Conservation (phyloP, 2,329 filamentous ascomycete species). For the Exophiala calicioides region DNA sequence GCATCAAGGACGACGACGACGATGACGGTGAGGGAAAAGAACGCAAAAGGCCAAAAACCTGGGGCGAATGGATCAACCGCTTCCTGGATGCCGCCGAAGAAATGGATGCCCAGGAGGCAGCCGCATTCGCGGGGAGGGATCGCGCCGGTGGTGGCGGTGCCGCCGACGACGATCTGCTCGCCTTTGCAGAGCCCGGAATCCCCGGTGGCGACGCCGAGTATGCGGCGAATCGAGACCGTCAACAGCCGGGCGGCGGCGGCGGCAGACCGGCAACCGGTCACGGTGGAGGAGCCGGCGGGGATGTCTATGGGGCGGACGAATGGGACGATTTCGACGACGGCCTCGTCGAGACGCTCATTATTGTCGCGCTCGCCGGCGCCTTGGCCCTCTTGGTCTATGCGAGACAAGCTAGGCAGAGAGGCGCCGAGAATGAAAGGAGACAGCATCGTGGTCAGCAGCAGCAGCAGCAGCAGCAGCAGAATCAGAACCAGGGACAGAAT, state of each 20-base stretch:
- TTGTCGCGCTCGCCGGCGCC: conserved; percentile 73
- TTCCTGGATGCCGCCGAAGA: conserved; percentile 74
- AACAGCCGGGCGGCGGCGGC: neutral
- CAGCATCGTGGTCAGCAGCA: conserved; percentile 21
- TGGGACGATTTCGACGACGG: conserved; percentile 72
- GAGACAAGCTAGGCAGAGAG: conserved; percentile 67
- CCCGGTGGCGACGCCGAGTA: conserved; percentile 49
- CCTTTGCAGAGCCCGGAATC: conserved; percentile 53
- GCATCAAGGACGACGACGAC: conserved; percentile 64
- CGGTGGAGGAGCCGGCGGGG: conserved; percentile 31
- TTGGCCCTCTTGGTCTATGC: conserved; percentile 81
- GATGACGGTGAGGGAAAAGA: conserved; percentile 48
- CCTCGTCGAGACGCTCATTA: conserved; percentile 79
- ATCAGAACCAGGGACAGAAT: conserved; percentile 19
- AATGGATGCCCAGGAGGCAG: conserved; percentile 64
- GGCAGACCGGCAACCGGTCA: neutral
- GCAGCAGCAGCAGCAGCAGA: conserved; percentile 3
- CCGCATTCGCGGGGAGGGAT: conserved; percentile 51
- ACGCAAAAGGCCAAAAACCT: conserved; percentile 70
- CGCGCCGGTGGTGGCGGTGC: no score
- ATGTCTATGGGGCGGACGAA: conserved; percentile 51
- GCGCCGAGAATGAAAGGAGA: conserved; percentile 44
- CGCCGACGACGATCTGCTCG: conserved; percentile 41
- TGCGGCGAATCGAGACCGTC: conserved; percentile 7
- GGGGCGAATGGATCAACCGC: conserved; percentile 82